These are phyloP conservation scores for Mycena floridula DNA, from an alignment of 768 basidiomycete species.

Conservation along the genomic window DNA sequence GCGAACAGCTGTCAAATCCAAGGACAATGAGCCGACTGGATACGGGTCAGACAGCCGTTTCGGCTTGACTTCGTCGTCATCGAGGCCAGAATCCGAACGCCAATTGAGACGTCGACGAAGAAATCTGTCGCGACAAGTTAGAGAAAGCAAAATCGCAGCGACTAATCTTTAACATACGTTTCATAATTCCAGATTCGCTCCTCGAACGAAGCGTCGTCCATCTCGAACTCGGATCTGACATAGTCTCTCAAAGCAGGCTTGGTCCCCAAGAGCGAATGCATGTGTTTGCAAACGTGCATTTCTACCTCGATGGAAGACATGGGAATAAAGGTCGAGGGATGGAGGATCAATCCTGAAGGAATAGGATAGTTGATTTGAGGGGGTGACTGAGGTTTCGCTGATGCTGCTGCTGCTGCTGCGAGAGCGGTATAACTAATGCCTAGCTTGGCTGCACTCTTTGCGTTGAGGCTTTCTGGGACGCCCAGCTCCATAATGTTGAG, in stretches of 20 bases:
- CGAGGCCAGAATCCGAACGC: conserved; percentile 24
- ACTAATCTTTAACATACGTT: conserved; percentile 37
- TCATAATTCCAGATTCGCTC: conserved; percentile 53
- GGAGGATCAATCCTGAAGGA: conserved; percentile 61
- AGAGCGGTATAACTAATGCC: conserved; percentile 21
- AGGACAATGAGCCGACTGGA: conserved; percentile 16
- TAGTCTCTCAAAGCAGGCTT: conserved; percentile 51
- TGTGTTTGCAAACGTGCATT: conserved; percentile 67
- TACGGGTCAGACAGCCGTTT: conserved; percentile 3
- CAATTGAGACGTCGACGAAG: conserved; percentile 64
- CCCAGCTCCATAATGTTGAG: conserved; percentile 6
- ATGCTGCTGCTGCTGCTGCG: conserved; percentile 3
- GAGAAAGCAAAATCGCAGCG: conserved; percentile 6
- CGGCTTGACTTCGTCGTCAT: background rate
- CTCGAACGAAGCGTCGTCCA: conserved; percentile 30
- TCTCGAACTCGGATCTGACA: conserved; percentile 30
- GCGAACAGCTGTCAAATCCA: conserved; percentile 43
- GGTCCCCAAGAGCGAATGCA: conserved; percentile 60
- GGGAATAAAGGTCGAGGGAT: conserved; percentile 54
- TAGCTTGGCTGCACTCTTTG: conserved; percentile 31
- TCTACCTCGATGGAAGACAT: conserved; percentile 56
- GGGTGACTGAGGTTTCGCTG: conserved; percentile 33
- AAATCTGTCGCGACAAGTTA: conserved; percentile 38
- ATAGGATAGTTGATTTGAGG: too few species aligned
- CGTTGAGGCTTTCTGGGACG: conserved; percentile 18